Percentiles rank a stretch among this genome's conserved stretches.
Conservation (phyloP, 768 basidiomycete genomes). For the Agaricus subrufescens region DNA sequence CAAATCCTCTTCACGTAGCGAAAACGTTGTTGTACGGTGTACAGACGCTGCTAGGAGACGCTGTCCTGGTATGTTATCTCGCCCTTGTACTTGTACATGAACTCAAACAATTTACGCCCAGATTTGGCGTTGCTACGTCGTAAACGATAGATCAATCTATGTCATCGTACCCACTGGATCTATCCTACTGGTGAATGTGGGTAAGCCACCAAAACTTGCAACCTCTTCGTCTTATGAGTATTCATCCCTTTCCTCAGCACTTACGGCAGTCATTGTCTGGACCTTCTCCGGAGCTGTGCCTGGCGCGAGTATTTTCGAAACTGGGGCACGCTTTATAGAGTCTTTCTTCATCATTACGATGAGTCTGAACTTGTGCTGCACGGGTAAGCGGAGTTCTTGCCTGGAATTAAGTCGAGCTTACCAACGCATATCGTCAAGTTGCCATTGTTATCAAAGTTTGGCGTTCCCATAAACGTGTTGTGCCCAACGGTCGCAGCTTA, state of each 20-base stretch:
- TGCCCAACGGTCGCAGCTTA: background rate
- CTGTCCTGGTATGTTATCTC: background rate
- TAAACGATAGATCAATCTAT: background rate
- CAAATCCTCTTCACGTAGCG: background rate
- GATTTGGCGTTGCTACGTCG: conserved; percentile 4
- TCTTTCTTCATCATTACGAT: conserved; percentile 2
- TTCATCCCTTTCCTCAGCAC: background rate
- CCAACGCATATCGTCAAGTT: background rate
- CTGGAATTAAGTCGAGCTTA: too few species aligned
- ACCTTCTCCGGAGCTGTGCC: background rate
- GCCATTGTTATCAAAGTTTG: conserved; percentile 4
- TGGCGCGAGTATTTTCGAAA: background rate
- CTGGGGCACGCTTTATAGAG: background rate
- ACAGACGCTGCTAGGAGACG: conserved; percentile 1
- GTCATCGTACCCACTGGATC: background rate
- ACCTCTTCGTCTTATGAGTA: background rate
- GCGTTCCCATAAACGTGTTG: background rate
- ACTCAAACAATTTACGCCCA: background rate
- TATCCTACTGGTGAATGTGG: background rate
- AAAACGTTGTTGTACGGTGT: conserved; percentile 1
- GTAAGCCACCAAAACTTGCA: background rate
- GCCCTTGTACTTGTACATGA: background rate
- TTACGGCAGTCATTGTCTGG: background rate
- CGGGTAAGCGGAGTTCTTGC: background rate
- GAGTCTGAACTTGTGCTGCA: conserved; percentile 3